Conservation (phyloP, 2,329 filamentous ascomycete genomes). For the Cordyceps farinosa region DNA sequence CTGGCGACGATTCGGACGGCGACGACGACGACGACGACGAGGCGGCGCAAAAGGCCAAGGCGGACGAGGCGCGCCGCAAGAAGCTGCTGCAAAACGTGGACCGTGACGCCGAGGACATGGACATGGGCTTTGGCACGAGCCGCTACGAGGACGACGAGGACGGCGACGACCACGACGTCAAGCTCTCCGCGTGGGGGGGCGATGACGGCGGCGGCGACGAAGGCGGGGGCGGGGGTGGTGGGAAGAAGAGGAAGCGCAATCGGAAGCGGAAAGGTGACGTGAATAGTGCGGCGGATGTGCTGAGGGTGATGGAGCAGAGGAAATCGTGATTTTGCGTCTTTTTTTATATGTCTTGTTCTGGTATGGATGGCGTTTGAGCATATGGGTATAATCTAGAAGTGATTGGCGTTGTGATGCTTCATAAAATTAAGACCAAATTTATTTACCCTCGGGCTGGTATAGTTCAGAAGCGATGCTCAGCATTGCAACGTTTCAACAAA, state of each 20-base stretch:
- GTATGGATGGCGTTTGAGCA: not conserved
- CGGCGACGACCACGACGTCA: constrained; percentile 63
- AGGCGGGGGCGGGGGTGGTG: constrained; percentile 42
- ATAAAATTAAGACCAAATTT: not conserved
- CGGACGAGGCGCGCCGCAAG: constrained; percentile 65
- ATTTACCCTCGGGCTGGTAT: too few relatives aligned
- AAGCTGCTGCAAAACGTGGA: constrained; percentile 71
- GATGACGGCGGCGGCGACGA: constrained; percentile 46
- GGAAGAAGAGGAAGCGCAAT: constrained; percentile 63
- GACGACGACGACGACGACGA: constrained; percentile 36
- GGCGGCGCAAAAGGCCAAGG: constrained; percentile 40
- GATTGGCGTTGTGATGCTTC: not conserved
- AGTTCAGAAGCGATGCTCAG: too few relatives aligned
- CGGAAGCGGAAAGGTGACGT: constrained; percentile 76
- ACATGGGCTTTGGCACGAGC: constrained; percentile 89
- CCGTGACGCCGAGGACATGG: constrained; percentile 84
- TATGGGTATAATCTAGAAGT: not conserved
- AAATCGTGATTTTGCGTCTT: constrained; percentile 32
- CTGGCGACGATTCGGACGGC: constrained; percentile 30
- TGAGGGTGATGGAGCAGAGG: constrained; percentile 69
- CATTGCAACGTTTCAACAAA: too few relatives aligned
- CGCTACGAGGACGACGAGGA: constrained; percentile 87
- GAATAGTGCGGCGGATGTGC: constrained; percentile 75
- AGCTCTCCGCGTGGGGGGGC: constrained; percentile 62
- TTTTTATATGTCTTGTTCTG: not conserved